A percentile compares a stretch with the other conserved stretches of the same genome.
phyloP scores from a whole-genome alignment of 345 rosid genomes.

The Adansonia digitata region DNA sequence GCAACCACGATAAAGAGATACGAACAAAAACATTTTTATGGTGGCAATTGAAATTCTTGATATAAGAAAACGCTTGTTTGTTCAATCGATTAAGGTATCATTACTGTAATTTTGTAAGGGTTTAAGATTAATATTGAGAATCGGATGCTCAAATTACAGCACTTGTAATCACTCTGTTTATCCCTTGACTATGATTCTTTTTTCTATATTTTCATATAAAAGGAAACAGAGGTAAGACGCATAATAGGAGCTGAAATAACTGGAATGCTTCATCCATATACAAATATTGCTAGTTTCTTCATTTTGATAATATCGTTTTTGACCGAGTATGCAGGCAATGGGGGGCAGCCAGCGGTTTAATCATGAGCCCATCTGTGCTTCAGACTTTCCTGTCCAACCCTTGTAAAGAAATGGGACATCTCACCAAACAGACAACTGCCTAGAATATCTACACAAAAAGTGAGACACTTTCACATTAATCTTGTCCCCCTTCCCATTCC shows the following conservation, averaged over 20 bases:
- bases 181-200: neutral
- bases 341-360: neutral
- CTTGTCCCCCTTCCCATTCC: conserved; percentile 9
- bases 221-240: neutral
- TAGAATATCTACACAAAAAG: neutral
- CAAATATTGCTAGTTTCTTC: neutral
- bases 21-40: no score
- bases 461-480: conserved; percentile 25
- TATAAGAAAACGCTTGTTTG: no score
- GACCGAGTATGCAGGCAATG: conserved; percentile 8
- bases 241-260: neutral
- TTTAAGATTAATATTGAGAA: no score
- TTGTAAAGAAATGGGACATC: conserved; percentile 14
- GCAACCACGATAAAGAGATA: no score
- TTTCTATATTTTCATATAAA: neutral
- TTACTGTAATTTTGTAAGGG: no score
- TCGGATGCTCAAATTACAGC: no score
- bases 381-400: neutral
- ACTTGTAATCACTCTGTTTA: no score
- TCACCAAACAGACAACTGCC: conserved; percentile 17
- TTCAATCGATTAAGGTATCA: no score
- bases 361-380: no score
- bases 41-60: neutral
- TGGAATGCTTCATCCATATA: neutral
- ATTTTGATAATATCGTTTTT: neutral